These are phyloP conservation scores for Penicillium parvum DNA, from an alignment of 495 filamentous ascomycete species.

Conservation along the genomic window DNA sequence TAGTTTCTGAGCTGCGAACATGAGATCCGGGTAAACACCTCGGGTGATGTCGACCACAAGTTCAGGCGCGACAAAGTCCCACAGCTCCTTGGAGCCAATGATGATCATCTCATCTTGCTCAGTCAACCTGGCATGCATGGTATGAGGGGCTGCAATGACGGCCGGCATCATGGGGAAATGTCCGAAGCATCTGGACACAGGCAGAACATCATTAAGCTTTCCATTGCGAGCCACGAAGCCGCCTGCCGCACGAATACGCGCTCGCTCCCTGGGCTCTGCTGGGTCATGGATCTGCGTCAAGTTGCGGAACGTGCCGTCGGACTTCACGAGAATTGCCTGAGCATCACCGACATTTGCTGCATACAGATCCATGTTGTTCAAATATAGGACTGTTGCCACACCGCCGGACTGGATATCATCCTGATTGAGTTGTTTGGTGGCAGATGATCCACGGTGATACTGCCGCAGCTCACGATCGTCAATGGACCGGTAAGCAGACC, in stretches of 20 bases:
- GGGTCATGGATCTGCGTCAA: slow-evolving; percentile 91
- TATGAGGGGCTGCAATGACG: slow-evolving; percentile 85
- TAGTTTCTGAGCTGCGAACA: slow-evolving; percentile 94
- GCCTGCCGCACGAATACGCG: slow-evolving; percentile 88
- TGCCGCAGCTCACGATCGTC: slow-evolving; percentile 62
- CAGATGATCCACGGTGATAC: slow-evolving; percentile 64
- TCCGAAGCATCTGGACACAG: slow-evolving; percentile 91
- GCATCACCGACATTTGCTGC: slow-evolving; percentile 94
- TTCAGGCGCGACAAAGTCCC: slow-evolving; percentile 87
- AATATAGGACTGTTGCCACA: slow-evolving; percentile 86
- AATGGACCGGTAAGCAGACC: slow-evolving; percentile 73
- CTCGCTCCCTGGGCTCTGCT: slow-evolving; percentile 73
- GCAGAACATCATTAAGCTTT: slow-evolving; percentile 84
- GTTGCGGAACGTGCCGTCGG: slow-evolving; percentile 72
- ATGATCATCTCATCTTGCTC: slow-evolving; percentile 94
- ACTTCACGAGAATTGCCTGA: slow-evolving; percentile 88
- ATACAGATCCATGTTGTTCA: slow-evolving; percentile 84
- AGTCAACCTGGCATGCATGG: slow-evolving; percentile 70
- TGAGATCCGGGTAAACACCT: slow-evolving; percentile 77
- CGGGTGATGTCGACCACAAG: slow-evolving; percentile 88
- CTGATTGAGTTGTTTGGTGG: slow-evolving; percentile 68
- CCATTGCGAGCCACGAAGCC: slow-evolving; percentile 94
- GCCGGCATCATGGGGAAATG: slow-evolving; percentile 89
- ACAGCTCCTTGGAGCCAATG: slow-evolving; percentile 85
- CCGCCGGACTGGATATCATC: slow-evolving; percentile 87